Percentiles rank a stretch among this genome's conserved stretches.
Evolutionary conservation across 768 basidiomycete species (phyloP).

Genomic region (Panellus pusillus): DNA sequence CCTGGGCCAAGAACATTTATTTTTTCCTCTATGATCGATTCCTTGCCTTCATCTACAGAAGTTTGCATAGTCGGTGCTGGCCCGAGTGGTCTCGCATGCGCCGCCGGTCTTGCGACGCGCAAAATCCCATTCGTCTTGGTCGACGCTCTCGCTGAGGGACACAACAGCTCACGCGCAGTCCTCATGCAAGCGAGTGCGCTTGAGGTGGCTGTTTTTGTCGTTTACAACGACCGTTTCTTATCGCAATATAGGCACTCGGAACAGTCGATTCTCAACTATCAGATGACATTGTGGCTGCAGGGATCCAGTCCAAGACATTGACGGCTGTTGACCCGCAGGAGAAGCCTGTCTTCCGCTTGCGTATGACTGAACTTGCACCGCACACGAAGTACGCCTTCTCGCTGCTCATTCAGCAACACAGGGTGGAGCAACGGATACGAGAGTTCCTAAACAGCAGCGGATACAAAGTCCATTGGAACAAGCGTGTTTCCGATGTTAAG

Average conservation of each 20-base stretch:
- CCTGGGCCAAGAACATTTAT: no score
- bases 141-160: slow-evolving; percentile 31
- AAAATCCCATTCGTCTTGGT: slow-evolving; percentile 34
- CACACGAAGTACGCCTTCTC: slow-evolving; percentile 39
- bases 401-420: slow-evolving; percentile 37
- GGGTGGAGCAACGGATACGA: slow-evolving; percentile 37
- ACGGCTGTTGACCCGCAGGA: slow-evolving; percentile 37
- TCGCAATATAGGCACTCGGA: slow-evolving; percentile 20
- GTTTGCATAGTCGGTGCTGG: slow-evolving; percentile 46
- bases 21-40: no score
- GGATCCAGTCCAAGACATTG: slow-evolving; percentile 29
- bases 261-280: neutral
- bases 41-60: slow-evolving; percentile 21
- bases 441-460: slow-evolving; percentile 30
- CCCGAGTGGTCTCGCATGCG: slow-evolving; percentile 39
- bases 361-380: slow-evolving; percentile 19
- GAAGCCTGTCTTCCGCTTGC: slow-evolving; percentile 31
- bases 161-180: slow-evolving; percentile 38
- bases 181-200: slow-evolving; percentile 42
- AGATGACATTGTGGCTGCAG: slow-evolving; percentile 1
- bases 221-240: neutral
- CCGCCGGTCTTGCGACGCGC: slow-evolving; percentile 38
- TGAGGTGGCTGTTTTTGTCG: slow-evolving; percentile 30
- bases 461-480: slow-evolving; percentile 30
- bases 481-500: slow-evolving; percentile 32